Evolutionary conservation across 495 filamentous ascomycete species (phyloP).

Genomic region (Terfezia boudieri): DNA sequence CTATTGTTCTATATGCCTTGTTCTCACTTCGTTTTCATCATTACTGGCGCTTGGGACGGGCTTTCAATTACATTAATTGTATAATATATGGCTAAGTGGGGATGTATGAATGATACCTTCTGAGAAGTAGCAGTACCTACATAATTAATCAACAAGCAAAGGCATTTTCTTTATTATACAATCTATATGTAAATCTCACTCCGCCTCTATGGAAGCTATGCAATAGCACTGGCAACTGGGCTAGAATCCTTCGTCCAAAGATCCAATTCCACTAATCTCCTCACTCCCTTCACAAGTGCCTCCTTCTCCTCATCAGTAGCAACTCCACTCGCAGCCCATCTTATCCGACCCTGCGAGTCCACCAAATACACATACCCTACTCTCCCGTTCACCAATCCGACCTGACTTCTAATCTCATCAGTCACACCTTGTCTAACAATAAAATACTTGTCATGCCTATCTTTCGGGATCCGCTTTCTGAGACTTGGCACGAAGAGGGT

Average conservation of each 20-base stretch:
- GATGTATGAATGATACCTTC: too few relatives aligned
- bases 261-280: slow-evolving; percentile 31
- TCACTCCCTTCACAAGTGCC: slow-evolving; percentile 43
- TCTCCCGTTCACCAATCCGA: slow-evolving; percentile 66
- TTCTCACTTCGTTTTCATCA: too few relatives aligned
- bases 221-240: too few relatives aligned
- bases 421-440: slow-evolving; percentile 55
- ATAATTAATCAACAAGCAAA: too few relatives aligned
- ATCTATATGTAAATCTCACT: too few relatives aligned
- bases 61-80: too few relatives aligned
- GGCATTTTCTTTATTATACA: too few relatives aligned
- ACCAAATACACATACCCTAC: slow-evolving; percentile 90
- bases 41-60: too few relatives aligned
- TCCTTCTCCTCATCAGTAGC: slow-evolving; percentile 47
- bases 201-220: too few relatives aligned
- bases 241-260: slow-evolving; percentile 4
- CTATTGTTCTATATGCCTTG: too few relatives aligned
- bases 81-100: too few relatives aligned
- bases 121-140: too few relatives aligned
- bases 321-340: slow-evolving; percentile 82
- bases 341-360: slow-evolving; percentile 66
- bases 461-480: slow-evolving; percentile 29
- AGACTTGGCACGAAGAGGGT: slow-evolving; percentile 42
- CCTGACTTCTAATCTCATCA: slow-evolving; percentile 47
- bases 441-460: slow-evolving; percentile 57